Conservation (phyloP, 1,139 yeast species). For the Geotrichum siamense region DNA sequence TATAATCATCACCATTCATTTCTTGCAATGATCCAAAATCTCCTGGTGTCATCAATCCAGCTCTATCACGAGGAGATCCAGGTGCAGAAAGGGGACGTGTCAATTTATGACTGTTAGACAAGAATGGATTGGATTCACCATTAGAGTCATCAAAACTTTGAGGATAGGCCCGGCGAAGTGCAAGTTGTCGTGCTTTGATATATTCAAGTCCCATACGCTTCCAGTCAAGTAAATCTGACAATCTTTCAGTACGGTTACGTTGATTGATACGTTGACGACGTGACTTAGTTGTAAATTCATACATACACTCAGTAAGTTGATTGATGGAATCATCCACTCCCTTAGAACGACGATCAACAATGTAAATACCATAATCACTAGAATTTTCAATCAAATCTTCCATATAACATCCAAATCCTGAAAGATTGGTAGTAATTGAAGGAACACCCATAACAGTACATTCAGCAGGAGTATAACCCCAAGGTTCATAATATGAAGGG, state of each 20-base stretch:
- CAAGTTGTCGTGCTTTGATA: constrained; percentile 87
- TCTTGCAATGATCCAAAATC: constrained; percentile 96
- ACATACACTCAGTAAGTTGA: constrained; percentile 86
- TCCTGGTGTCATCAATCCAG: constrained; percentile 90
- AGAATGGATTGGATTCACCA: constrained; percentile 10
- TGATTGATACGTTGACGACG: constrained; percentile 97
- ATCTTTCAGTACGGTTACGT: constrained; percentile 92
- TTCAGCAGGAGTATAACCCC: constrained; percentile 99
- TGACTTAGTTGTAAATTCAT: constrained; percentile 77
- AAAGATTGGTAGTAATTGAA: constrained; percentile 90
- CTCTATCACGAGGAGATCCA: constrained; percentile 68
- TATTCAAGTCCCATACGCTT: constrained; percentile 96
- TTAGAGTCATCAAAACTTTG: constrained; percentile 49
- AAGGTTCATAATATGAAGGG: constrained; percentile 97
- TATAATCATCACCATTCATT: constrained; percentile 76
- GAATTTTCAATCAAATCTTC: constrained; percentile 94
- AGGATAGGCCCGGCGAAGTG: constrained; percentile 90
- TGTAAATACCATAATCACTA: constrained; percentile 91
- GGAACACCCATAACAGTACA: constrained; percentile 99
- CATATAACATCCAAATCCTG: constrained; percentile 98
- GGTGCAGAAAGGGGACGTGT: constrained; percentile 93
- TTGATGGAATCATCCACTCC: constrained; percentile 90
- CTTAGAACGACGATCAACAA: constrained; percentile 91
- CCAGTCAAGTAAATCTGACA: constrained; percentile 93
- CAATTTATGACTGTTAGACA: constrained; percentile 46